Percentiles rank a stretch among this genome's conserved stretches.
These are phyloP conservation scores for Solanum clarkiae DNA, from an alignment of 257 asterid genomes.

Conservation along the genomic window DNA sequence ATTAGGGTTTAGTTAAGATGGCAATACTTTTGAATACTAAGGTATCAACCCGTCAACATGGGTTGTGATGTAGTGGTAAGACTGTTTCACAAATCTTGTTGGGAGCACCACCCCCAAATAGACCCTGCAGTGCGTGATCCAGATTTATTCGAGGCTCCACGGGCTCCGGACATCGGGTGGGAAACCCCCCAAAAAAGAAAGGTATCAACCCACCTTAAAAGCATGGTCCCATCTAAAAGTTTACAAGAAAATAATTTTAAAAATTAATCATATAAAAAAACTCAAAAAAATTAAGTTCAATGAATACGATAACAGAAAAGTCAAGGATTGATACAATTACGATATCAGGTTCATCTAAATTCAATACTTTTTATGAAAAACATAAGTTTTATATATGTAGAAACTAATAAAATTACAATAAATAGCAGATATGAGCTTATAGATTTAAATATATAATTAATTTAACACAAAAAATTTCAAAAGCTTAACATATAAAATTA, in stretches of 20 bases:
- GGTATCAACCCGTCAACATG: background rate
- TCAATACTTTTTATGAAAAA: background rate
- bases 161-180: no score
- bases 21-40: background rate
- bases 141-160: no score
- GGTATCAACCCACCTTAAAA: background rate
- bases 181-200: no score
- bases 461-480: background rate
- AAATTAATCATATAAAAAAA: background rate
- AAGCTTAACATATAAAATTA: background rate
- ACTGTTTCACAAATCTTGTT: no score
- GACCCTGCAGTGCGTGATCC: no score
- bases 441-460: background rate
- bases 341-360: background rate
- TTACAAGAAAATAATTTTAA: background rate
- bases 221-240: background rate
- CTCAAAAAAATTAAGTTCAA: background rate
- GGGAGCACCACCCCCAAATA: no score
- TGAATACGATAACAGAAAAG: background rate
- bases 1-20: conserved; percentile 12
- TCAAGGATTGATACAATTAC: background rate
- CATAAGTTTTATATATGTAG: background rate
- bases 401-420: background rate
- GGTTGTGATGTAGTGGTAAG: no score
- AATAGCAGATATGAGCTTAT: background rate